Base-by-base conservation (phyloP, 495 filamentous ascomycete genomes). In the Penicillium argentinense region DNA sequence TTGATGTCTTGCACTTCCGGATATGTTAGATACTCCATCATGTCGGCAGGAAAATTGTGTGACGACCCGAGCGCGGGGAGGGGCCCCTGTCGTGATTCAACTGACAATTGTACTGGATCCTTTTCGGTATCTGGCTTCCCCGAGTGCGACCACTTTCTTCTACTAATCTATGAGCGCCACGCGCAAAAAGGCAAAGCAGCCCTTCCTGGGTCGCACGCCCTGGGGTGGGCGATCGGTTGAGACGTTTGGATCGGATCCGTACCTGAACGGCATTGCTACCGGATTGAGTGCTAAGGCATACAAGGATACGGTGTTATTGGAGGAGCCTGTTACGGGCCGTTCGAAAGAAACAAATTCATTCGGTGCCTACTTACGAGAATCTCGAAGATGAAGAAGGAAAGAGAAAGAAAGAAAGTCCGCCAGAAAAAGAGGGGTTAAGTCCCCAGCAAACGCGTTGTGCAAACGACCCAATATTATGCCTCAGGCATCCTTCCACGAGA, bases 281-380 rank as follows among this genome's bases (percentile, higher is more conserved):
- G 77, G 78, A 16, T 51, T 80, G 59, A 83, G 68, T 25, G 82
- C 81, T 47, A 72, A 67, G 43, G 82, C 41, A 83, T 18, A 89
- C 88, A 33, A 80, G 84, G 66, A 75, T 13, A 76, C 81, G 85
- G 84, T 19, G 80, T 90, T 2, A 84, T 87, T 49, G 84, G 86
- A 9, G 84, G 82, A n/a, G n/a, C n/a, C n/a, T n/a, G n/a, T n/a
- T n/a, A n/a, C n/a, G n/a, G n/a, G n/a, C n/a, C n/a, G n/a, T n/a
- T n/a, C n/a, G n/a, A n/a, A n/a, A n/a, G n/a, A n/a, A n/a, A n/a
- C n/a, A n/a, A n/a, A n/a, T n/a, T n/a, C n/a, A n/a, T n/a, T n/a
- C n/a, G n/a, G n/a, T n/a, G n/a, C n/a, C n/a, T n/a, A n/a, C n/a
- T n/a, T n/a, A n/a, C n/a, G n/a, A n/a, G n/a, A n/a, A n/a, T n/a